Percentiles rank a stretch among this genome's conserved stretches.
Conservation (phyloP, 306 rosid species). For the Biancaea sappan region DNA sequence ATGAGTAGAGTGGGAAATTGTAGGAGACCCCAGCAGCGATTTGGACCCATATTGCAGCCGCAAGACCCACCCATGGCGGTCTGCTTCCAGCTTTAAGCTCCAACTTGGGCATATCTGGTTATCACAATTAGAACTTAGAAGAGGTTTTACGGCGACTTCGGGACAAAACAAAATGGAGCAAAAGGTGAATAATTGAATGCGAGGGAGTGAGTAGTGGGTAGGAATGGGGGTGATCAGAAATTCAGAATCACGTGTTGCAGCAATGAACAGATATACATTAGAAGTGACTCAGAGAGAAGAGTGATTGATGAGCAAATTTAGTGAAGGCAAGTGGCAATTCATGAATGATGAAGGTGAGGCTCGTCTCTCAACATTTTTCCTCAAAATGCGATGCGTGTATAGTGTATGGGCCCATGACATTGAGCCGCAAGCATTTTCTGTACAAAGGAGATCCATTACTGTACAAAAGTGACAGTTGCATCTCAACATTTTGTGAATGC, state of each 20-base stretch:
- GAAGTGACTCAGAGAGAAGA: background rate
- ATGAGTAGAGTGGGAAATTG: slow-evolving; percentile 78
- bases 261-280: background rate
- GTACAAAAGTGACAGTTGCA: too few species aligned
- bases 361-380: too few species aligned
- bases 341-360: too few species aligned
- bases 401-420: too few species aligned
- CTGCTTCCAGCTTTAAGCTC: slow-evolving; percentile 79
- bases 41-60: slow-evolving; percentile 83
- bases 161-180: background rate
- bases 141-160: background rate
- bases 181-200: background rate
- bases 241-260: background rate
- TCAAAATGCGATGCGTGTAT: too few species aligned
- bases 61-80: slow-evolving; percentile 96
- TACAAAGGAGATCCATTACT: too few species aligned
- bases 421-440: too few species aligned
- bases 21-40: slow-evolving; percentile 61
- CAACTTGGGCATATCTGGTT: slow-evolving; percentile 39
- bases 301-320: too few species aligned
- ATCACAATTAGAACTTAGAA: background rate
- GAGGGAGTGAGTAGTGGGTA: background rate
- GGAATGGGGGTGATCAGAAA: background rate
- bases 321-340: too few species aligned
- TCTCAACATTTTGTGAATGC: too few species aligned